Percentiles rank a stretch among this genome's conserved stretches.
phyloP scores from a whole-genome alignment of 176 grass and related monocot species.

The Oryza meyeriana region DNA sequence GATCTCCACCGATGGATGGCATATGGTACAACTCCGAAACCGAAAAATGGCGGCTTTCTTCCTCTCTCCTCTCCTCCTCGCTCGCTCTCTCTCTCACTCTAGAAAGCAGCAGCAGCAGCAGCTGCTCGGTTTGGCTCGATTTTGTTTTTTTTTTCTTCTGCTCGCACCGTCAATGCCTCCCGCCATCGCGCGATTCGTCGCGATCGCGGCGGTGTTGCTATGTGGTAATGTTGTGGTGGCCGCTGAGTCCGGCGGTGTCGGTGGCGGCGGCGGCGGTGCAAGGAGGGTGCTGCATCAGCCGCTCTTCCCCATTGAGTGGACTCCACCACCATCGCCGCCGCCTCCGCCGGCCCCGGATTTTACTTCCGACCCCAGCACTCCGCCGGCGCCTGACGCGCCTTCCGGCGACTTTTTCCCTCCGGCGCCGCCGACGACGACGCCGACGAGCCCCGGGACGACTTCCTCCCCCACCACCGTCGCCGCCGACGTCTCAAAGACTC shows the following conservation, averaged over 20 bases:
- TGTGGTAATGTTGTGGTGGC: not conserved
- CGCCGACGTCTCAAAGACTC: slow-evolving; percentile 36
- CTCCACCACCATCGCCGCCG: slow-evolving; percentile 58
- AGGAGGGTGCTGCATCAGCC: slow-evolving; percentile 78
- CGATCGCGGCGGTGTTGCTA: slow-evolving; percentile 11
- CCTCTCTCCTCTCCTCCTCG: not conserved
- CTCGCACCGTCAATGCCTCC: slow-evolving; percentile 30
- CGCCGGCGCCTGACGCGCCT: slow-evolving; percentile 19
- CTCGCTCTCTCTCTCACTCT: slow-evolving; percentile 14
- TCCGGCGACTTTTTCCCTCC: slow-evolving; percentile 56
- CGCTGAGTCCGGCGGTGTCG: slow-evolving; percentile 3
- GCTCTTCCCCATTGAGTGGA: slow-evolving; percentile 88
- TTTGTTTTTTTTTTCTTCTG: not conserved
- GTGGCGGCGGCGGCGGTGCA: not conserved
- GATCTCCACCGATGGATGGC: slow-evolving; percentile 32
- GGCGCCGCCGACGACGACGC: slow-evolving; percentile 19
- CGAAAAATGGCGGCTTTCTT: slow-evolving; percentile 48
- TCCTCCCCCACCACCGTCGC: slow-evolving; percentile 48
- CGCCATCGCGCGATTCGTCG: slow-evolving; percentile 22
- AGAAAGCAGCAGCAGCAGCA: slow-evolving; percentile 12
- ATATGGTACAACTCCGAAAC: not conserved
- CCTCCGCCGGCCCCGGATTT: slow-evolving; percentile 57
- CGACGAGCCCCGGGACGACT: not conserved
- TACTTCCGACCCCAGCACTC: slow-evolving; percentile 48
- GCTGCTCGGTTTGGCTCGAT: not conserved